phyloP scores from a whole-genome alignment of 306 rosid species.

The Myrica gale region DNA sequence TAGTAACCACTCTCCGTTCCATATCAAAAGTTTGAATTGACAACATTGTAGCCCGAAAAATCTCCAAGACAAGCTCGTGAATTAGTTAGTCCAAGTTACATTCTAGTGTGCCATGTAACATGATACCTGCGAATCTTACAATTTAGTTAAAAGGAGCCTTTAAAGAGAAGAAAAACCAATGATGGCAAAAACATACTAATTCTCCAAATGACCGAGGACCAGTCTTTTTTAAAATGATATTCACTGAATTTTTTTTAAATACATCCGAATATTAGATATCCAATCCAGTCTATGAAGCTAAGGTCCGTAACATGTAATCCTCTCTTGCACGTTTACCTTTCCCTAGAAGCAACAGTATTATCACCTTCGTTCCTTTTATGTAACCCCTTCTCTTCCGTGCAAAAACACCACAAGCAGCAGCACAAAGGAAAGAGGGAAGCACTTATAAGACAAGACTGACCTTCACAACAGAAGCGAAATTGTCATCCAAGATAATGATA shows the following conservation, averaged over 20 bases:
- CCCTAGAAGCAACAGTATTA: not conserved
- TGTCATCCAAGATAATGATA: slow-evolving; percentile 89
- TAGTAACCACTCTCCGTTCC: slow-evolving; percentile 1
- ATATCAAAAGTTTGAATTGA: not conserved
- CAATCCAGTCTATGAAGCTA: not conserved
- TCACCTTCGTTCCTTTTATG: no score
- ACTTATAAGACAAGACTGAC: slow-evolving; percentile 31
- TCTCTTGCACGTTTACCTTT: not conserved
- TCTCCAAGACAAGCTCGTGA: not conserved
- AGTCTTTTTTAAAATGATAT: not conserved
- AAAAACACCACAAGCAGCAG: no score
- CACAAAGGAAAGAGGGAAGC: not conserved
- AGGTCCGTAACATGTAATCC: not conserved
- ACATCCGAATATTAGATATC: not conserved
- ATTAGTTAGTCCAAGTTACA: not conserved
- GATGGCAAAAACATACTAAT: not conserved
- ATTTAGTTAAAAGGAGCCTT: not conserved
- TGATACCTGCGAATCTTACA: not conserved
- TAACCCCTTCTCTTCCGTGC: no score
- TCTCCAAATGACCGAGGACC: not conserved
- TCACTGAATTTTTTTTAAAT: not conserved
- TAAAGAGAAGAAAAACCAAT: not conserved
- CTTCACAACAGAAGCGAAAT: slow-evolving; percentile 85
- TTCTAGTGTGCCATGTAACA: not conserved
- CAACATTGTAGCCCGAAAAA: not conserved